Evolutionary conservation across 805 yeast genomes (phyloP).

Genomic region (Candida patagonica): DNA sequence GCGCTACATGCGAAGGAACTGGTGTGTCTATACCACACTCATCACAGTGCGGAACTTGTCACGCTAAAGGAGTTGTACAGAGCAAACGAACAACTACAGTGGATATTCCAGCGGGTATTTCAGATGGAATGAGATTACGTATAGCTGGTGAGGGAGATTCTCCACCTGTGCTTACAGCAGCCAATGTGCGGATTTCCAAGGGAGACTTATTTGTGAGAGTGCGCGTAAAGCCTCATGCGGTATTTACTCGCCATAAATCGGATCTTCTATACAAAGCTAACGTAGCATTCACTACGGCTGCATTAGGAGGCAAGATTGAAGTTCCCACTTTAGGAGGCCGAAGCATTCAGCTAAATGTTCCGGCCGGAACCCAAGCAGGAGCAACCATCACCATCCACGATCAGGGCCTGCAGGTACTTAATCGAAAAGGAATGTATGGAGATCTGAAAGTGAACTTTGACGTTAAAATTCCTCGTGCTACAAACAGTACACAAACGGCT

Average conservation of each 20-base stretch:
- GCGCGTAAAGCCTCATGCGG: slow-evolving; percentile 63
- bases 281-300: slow-evolving; percentile 91
- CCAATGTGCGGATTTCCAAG: slow-evolving; percentile 55
- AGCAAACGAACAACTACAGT: slow-evolving; percentile 62
- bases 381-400: slow-evolving; percentile 67
- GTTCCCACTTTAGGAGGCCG: slow-evolving; percentile 81
- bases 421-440: slow-evolving; percentile 54
- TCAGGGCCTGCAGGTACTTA: slow-evolving; percentile 71
- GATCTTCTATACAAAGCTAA: slow-evolving; percentile 57
- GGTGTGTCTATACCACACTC: slow-evolving; percentile 66
- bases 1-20: slow-evolving; percentile 77
- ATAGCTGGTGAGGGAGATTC: slow-evolving; percentile 87
- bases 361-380: slow-evolving; percentile 78
- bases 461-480: slow-evolving; percentile 65
- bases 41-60: slow-evolving; percentile 73
- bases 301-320: slow-evolving; percentile 82
- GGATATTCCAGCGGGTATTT: slow-evolving; percentile 81
- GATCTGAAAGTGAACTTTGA: slow-evolving; percentile 67
- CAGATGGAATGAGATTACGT: slow-evolving; percentile 77
- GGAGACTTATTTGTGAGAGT: slow-evolving; percentile 87
- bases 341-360: slow-evolving; percentile 64
- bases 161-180: slow-evolving; percentile 67
- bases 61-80: slow-evolving; percentile 79
- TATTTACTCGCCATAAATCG: slow-evolving; percentile 56
- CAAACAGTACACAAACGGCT: slow-evolving; percentile 76